These are phyloP conservation scores for Cynara cardunculus DNA, from an alignment of 129 eudicot species.

Conservation along the genomic window DNA sequence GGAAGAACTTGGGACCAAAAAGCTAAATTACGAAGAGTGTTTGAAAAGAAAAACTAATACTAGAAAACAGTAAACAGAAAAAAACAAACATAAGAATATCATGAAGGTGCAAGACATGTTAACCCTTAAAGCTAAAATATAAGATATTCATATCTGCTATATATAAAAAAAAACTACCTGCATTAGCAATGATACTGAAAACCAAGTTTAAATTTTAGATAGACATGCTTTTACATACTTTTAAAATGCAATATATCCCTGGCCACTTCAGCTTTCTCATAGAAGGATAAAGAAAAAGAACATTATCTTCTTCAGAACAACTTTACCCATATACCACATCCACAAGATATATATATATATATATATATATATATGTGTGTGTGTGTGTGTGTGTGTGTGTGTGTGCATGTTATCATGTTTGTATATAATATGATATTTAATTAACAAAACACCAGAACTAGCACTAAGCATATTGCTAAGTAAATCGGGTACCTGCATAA, in stretches of 20 bases:
- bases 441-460: not conserved
- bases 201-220: not conserved
- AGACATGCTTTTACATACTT: not conserved
- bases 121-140: not conserved
- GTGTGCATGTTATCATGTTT: not conserved
- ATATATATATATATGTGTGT: too few relatives aligned
- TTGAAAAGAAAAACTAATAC: not conserved
- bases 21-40: not conserved
- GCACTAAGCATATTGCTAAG: not conserved
- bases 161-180: not conserved
- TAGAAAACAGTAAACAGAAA: not conserved
- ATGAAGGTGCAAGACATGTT: not conserved
- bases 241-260: not conserved
- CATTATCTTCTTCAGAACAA: not conserved
- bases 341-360: not conserved
- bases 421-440: not conserved
- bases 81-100: too few relatives aligned
- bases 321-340: not conserved
- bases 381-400: not conserved
- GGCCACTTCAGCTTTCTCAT: not conserved
- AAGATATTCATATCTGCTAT: not conserved
- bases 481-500: conserved; percentile 36
- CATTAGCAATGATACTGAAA: not conserved
- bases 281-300: not conserved
- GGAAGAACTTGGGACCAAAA: not conserved